Evolutionary conservation across 2,329 filamentous ascomycete genomes (phyloP), one percentile per base, ranked within the genome.

Genomic region (Pezicula radicicola): DNA sequence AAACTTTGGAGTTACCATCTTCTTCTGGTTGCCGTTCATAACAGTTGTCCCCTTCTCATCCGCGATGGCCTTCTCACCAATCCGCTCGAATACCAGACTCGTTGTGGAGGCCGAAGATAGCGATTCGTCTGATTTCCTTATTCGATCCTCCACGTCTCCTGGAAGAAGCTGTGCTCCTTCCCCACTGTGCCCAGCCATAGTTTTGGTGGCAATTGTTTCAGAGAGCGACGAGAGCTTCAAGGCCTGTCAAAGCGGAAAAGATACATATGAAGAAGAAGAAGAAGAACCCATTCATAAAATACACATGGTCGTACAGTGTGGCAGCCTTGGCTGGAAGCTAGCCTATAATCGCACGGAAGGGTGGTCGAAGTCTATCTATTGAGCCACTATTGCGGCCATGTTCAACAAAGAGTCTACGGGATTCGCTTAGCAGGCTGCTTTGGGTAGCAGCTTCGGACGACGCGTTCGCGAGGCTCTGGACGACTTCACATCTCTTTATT

Each of bases 31-130:
- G 25, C 55, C 50, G 46, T 60, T 62, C 50, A 52, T 33, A 28
- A 43, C 33, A 33, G 8, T 16, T 16, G 49, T 37, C 33, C 52
- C 55, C 47, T 55, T 55, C 35, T 57, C 55, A 15, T 52, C 53
- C 25, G 57, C 58, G 25, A 51, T 54, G 19, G 52, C 59, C 21
- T 60, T 58, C 65, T 89, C 85, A 62, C 82, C 79, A 59, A 93
- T 79, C 56, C 87, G 83, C 59, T 94, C 89, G 66, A 94, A 89
- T 49, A 94, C 83, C 13, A 94, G 77, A 61, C 89, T 93, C 4
- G 87, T 91, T 10, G 89, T 93, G 33, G 89, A 94, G n/a, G 84
- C 85, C 39, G 87, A 87, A n/a, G 87, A 89, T 43, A 81, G 69
- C 3, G 89, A 90, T 25, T 67, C 66, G 44, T 61, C 55, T 2